Base-by-base conservation (phyloP, 2,329 filamentous ascomycete species). In the Diaporthe sp. region DNA sequence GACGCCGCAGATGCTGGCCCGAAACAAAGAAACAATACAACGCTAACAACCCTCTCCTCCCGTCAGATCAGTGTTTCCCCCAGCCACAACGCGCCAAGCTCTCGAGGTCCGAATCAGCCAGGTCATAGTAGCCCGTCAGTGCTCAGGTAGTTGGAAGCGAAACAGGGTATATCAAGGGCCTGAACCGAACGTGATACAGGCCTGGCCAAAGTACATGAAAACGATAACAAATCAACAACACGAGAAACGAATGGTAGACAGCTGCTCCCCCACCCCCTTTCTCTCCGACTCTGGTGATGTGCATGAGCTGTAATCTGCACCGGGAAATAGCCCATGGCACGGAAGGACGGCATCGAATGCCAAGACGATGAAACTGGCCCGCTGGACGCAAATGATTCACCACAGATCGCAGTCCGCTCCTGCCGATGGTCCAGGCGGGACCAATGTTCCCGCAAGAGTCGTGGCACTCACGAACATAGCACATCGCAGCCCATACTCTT, bases 401-500 rank as follows among this genome's bases (percentile, higher is more conserved):
- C 42, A 15, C 15, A 34, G 5, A 10, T 3, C 15, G 42, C 2
- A 65, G 39, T 47, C 9, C 10, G 17, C 17, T 49, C 42, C n/a
- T 65, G 25, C 13, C 42, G 61, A 25, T 3, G n/a, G 8, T 47
- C 44, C 15, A 31, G 22, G 28, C 39, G 34, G 34, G 44, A 44
- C 34, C 2, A n/a, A 12, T 44, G n/a, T 25, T 8, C 6, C 25
- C 31, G 20, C 12, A 39, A 28, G 25, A 44, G 22, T 13, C 31
- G n/a, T 8, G 25, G 34, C 31, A 28, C 34, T 81, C 79, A 85
- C 60, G 82, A 82, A 80, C 89, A 90, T 3, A 91, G 84, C 78
- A 92, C 92, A 81, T 92, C 88, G 49, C 92, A 85, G 0, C 85
- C 86, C 82, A 91, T 87, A 10, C 84, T 80, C 72, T 85, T 83